phyloP scores from a whole-genome alignment of 352 stramenopile species.

The Pythium rishiriense region DNA sequence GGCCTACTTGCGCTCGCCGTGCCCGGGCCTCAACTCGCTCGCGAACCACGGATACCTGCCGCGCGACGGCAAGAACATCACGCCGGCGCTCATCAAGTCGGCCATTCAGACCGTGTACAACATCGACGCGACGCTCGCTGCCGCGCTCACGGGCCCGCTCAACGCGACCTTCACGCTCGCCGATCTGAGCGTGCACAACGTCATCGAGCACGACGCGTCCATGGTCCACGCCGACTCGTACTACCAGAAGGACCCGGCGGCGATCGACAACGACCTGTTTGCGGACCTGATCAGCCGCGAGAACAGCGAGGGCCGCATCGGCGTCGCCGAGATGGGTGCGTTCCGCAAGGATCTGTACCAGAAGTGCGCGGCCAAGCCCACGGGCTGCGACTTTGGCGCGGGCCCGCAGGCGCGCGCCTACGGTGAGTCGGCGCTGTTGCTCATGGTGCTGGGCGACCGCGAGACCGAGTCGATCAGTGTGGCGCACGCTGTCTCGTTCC shows the following conservation, averaged over 20 bases:
- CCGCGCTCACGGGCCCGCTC: constrained; percentile 14
- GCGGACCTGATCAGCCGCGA: constrained; percentile 28
- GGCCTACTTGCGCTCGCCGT: constrained; percentile 40
- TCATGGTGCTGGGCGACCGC: constrained; percentile 26
- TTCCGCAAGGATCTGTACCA: not conserved
- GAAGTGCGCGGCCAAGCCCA: not conserved
- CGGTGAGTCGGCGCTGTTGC: constrained; percentile 35
- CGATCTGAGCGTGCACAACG: constrained; percentile 29
- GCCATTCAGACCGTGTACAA: constrained; percentile 30
- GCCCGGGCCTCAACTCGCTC: constrained; percentile 47
- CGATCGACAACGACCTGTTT: constrained; percentile 29
- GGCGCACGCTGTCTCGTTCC: constrained; percentile 26
- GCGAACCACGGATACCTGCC: constrained; percentile 53
- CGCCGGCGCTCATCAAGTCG: constrained; percentile 11
- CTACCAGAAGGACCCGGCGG: constrained; percentile 33
- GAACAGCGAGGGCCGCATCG: constrained; percentile 1
- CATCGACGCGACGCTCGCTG: constrained; percentile 9
- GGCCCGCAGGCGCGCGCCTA: constrained; percentile 28
- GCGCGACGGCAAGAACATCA: constrained; percentile 42
- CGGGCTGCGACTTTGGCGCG: constrained; percentile 10
- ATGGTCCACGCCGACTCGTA: constrained; percentile 40
- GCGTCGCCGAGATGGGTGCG: not conserved
- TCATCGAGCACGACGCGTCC: constrained; percentile 34
- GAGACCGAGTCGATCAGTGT: constrained; percentile 21
- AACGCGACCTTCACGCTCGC: constrained; percentile 25